Conservation (phyloP, 2,329 filamentous ascomycete genomes). For the Penicillium sp. region DNA sequence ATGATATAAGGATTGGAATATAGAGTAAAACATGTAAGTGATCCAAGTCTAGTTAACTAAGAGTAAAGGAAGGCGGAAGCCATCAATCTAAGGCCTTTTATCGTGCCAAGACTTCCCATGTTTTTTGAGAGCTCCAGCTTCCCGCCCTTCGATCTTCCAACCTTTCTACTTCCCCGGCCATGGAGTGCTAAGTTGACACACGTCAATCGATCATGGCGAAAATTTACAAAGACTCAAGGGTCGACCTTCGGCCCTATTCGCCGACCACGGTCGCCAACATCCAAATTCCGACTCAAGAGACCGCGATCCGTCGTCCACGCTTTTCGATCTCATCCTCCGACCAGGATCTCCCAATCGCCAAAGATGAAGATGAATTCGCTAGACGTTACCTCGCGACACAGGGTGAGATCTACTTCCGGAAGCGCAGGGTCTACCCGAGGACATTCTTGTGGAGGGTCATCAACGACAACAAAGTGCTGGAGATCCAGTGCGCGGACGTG, state of each 20-base stretch:
- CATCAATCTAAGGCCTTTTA: conserved; percentile 7
- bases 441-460: conserved; percentile 90
- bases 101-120: conserved; percentile 37
- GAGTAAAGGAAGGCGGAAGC: not conserved
- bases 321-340: conserved; percentile 47
- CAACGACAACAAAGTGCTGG: conserved; percentile 75
- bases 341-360: conserved; percentile 46
- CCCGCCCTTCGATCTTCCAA: conserved; percentile 30
- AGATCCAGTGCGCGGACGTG: conserved; percentile 80
- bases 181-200: conserved; percentile 34
- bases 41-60: not conserved
- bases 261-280: conserved; percentile 69
- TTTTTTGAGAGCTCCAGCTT: conserved; percentile 38
- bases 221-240: conserved; percentile 82
- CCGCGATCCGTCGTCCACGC: conserved; percentile 49
- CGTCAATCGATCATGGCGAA: conserved; percentile 57
- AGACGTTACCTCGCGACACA: conserved; percentile 71
- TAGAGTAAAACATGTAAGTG: not conserved
- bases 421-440: conserved; percentile 71
- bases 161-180: conserved; percentile 25
- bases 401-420: conserved; percentile 81
- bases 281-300: conserved; percentile 56
- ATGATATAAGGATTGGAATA: not conserved
- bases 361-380: conserved; percentile 68
- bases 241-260: conserved; percentile 75